Evolutionary conservation across 1,284 basidiomycete genomes (phyloP).

Genomic region (Boletus sp.): DNA sequence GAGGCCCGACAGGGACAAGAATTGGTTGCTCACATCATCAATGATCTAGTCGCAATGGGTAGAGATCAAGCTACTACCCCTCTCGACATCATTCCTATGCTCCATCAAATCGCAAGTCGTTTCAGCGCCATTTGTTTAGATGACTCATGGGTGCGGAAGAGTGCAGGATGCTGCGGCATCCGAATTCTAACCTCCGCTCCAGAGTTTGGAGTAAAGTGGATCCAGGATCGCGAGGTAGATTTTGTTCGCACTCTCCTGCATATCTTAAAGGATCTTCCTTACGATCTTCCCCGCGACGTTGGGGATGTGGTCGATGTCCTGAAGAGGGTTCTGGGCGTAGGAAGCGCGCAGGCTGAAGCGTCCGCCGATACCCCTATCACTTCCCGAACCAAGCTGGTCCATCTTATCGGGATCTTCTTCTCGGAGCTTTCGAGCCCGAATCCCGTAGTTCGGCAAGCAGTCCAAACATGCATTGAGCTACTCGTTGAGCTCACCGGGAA

Average conservation of each 20-base stretch:
- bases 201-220: conserved; percentile 75
- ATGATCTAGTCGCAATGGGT: conserved; percentile 62
- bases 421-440: conserved; percentile 88
- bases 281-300: conserved; percentile 83
- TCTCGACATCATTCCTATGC: conserved; percentile 58
- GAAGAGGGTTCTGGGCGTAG: conserved; percentile 70
- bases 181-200: conserved; percentile 72
- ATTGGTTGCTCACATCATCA: conserved; percentile 59
- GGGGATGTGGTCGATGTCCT: conserved; percentile 80
- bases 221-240: conserved; percentile 86
- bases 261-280: conserved; percentile 93
- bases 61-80: conserved; percentile 41
- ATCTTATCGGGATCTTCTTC: conserved; percentile 83
- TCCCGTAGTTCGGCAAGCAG: conserved; percentile 79
- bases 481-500: conserved; percentile 75
- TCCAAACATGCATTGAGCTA: conserved; percentile 79
- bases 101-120: conserved; percentile 77
- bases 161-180: conserved; percentile 83
- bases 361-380: conserved; percentile 39
- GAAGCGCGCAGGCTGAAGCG: conserved; percentile 52
- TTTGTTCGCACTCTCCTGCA: conserved; percentile 89
- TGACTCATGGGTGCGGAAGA: conserved; percentile 83
- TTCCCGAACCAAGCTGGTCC: conserved; percentile 51
- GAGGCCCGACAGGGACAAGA: conserved; percentile 60
- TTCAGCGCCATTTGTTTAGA: conserved; percentile 86